Evolutionary conservation across 805 yeast genomes (phyloP), one percentile per base, ranked within the genome.

Genomic region (Candida wancherniae): DNA sequence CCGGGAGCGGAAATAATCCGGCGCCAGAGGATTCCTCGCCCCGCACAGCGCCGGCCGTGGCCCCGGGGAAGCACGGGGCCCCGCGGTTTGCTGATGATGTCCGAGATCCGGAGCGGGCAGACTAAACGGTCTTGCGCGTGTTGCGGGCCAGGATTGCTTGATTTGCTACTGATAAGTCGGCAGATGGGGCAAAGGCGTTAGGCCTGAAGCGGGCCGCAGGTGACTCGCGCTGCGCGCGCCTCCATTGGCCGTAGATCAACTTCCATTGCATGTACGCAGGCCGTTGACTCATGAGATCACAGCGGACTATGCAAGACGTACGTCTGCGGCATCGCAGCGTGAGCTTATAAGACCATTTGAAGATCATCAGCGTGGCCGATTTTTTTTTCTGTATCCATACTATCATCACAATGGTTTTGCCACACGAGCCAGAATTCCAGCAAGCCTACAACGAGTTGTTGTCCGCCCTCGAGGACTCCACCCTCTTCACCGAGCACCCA

Each of bases 341-440:
- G n/a, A n/a, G n/a, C n/a, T n/a, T n/a, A n/a, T n/a, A n/a, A n/a
- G n/a, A n/a, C n/a, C n/a, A n/a, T n/a, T n/a, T n/a, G n/a, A n/a
- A n/a, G n/a, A n/a, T n/a, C n/a, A n/a, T n/a, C n/a, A n/a, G n/a
- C n/a, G n/a, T n/a, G n/a, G n/a, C 20, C 9, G 20, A 18, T 7
- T 18, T 18, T 18, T 18, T 9, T 18, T 18, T 7, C 9, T 11
- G 20, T n/a, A 6, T 10, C 16, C 27, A 25, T 10, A 15, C 16
- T 11, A 23, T 10, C n/a, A 18, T 20, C 27, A 34, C 26, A 66
- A 78, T 80, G 86, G 84, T 74, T 70, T 77, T 77, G 64, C 88
- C 94, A 48, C 71, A 74, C 69, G 97, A 90, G 75, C 97, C 98
- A 50, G 98, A 90, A 80, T 90, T 90, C 72, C 88, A 88, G 69